Evolutionary conservation across 306 rosid species (phyloP).

Genomic region (Pterocarpus santalinus): DNA sequence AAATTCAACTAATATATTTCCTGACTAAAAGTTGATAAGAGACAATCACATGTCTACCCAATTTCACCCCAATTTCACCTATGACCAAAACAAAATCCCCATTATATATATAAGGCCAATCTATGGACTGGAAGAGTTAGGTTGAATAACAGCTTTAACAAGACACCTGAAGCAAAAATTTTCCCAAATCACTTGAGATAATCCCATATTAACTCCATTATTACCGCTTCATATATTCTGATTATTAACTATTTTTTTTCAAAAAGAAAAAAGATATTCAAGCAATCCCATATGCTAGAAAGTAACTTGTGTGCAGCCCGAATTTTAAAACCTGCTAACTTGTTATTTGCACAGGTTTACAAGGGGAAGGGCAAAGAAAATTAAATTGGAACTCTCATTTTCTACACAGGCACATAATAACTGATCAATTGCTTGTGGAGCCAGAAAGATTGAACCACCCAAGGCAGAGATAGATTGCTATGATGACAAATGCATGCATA

Average conservation of each 20-base stretch:
- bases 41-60: slow-evolving; percentile 2
- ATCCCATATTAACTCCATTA: neutral
- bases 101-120: neutral
- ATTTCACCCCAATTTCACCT: slow-evolving; percentile 30
- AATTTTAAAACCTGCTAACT: neutral
- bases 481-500: slow-evolving; percentile 30
- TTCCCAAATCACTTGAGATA: neutral
- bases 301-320: neutral
- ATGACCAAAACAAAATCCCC: slow-evolving; percentile 14
- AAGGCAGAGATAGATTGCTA: slow-evolving; percentile 10
- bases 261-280: neutral
- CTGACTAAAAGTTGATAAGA: slow-evolving; percentile 23
- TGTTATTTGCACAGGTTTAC: neutral
- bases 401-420: slow-evolving; percentile 28
- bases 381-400: slow-evolving; percentile 26
- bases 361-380: neutral
- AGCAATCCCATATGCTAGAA: neutral
- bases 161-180: neutral
- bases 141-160: neutral
- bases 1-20: slow-evolving; percentile 32
- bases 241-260: neutral
- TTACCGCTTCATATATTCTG: neutral
- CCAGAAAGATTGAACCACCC: slow-evolving; percentile 31
- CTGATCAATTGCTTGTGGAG: slow-evolving; percentile 23
- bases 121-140: neutral